Evolutionary conservation across 108 stramenopile genomes (phyloP).

Genomic region (Epithemia pelagica): DNA sequence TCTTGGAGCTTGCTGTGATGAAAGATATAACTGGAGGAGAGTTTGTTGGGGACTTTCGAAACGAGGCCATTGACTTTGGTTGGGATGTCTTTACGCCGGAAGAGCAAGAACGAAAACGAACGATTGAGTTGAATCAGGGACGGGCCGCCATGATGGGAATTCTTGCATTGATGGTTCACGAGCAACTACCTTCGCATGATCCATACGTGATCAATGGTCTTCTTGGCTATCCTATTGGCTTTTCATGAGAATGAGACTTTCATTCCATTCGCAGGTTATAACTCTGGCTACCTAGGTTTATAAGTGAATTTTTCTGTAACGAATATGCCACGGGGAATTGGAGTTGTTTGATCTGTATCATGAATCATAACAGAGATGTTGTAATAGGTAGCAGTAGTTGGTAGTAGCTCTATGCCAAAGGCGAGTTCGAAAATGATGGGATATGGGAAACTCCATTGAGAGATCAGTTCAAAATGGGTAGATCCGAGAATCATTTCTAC

Average conservation of each 20-base stretch:
- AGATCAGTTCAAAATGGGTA: too few species aligned
- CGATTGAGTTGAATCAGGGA: constrained; percentile 86
- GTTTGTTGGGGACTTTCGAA: constrained; percentile 46
- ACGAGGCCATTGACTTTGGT: constrained; percentile 34
- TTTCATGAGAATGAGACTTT: constrained; percentile 7
- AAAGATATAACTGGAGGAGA: constrained; percentile 31
- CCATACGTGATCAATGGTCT: constrained; percentile 55
- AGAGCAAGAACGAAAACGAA: constrained; percentile 34
- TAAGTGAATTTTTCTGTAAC: too few species aligned
- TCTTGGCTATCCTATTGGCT: constrained; percentile 36
- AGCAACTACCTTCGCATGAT: constrained; percentile 34
- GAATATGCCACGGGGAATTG: too few species aligned
- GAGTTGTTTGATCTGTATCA: too few species aligned
- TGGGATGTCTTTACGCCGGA: constrained; percentile 27
- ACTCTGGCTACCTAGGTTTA: too few species aligned
- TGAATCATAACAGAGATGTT: too few species aligned
- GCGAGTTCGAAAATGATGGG: too few species aligned
- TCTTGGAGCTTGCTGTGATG: constrained; percentile 35
- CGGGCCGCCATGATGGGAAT: constrained; percentile 91
- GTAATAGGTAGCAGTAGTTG: too few species aligned
- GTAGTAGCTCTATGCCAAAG: too few species aligned
- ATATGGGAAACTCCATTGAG: too few species aligned
- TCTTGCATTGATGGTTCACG: constrained; percentile 68
- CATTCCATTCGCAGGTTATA: too few species aligned
- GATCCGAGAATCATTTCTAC: too few species aligned